Conservation (phyloP, 257 asterid species). For the Galeopsis tetrahit region DNA sequence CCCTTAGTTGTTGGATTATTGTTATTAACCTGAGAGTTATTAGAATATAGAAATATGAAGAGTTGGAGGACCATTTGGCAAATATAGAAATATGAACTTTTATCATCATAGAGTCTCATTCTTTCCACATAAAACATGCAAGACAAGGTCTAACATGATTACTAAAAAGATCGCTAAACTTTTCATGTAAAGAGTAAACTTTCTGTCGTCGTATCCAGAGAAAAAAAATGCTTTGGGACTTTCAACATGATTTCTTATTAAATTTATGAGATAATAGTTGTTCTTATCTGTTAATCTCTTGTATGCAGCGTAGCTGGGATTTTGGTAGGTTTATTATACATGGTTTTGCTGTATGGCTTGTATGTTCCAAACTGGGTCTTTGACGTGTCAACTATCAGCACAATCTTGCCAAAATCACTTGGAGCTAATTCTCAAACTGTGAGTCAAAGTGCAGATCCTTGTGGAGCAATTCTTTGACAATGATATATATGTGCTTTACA, state of each 20-base stretch:
- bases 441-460: conserved; percentile 40
- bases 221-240: conserved; percentile 1
- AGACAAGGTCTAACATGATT: background rate
- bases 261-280: conserved; percentile 10
- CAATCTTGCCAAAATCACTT: conserved; percentile 38
- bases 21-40: conserved; percentile 7
- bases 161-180: background rate
- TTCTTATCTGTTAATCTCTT: conserved; percentile 33
- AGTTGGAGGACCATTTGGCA: background rate
- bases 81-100: conserved; percentile 18
- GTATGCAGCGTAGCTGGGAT: conserved; percentile 61
- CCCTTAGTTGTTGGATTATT: conserved; percentile 27
- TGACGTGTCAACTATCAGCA: conserved; percentile 49
- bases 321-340: conserved; percentile 55
- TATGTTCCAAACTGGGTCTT: conserved; percentile 85
- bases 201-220: conserved; percentile 1
- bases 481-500: conserved; percentile 17
- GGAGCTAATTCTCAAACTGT: conserved; percentile 60
- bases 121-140: conserved; percentile 19
- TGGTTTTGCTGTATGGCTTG: conserved; percentile 69
- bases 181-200: background rate
- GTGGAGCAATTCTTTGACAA: conserved; percentile 23
- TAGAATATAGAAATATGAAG: background rate
- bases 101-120: background rate
- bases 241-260: conserved; percentile 1